These are phyloP conservation scores for Coemansia sp. DNA, from an alignment of 192 early-diverging fungal genomes.

Conservation along the genomic window DNA sequence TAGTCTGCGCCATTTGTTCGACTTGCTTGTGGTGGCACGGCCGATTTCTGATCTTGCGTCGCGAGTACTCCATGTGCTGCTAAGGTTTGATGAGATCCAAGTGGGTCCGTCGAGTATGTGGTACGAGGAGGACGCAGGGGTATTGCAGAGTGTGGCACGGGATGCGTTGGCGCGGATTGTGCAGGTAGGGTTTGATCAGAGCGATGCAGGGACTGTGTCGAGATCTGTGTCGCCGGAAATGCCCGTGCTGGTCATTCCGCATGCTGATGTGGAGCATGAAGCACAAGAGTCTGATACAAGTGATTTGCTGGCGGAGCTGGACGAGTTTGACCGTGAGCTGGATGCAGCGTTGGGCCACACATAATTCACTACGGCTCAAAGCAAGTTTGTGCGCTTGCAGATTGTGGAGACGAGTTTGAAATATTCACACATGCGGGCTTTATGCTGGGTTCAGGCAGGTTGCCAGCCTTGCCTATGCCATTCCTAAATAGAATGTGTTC, in stretches of 20 bases:
- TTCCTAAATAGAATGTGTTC: too few relatives aligned
- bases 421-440: too few relatives aligned
- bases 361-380: not conserved
- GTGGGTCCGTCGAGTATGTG: slow-evolving; percentile 2
- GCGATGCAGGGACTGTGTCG: not conserved
- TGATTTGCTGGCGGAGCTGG: slow-evolving; percentile 44
- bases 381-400: too few relatives aligned
- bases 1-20: slow-evolving; percentile 33
- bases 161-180: slow-evolving; percentile 28
- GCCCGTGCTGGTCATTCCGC: slow-evolving; percentile 33
- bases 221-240: slow-evolving; percentile 41
- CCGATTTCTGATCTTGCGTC: slow-evolving; percentile 41
- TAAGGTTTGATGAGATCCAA: slow-evolving; percentile 34
- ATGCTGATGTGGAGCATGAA: slow-evolving; percentile 1
- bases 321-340: slow-evolving; percentile 49
- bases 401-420: too few relatives aligned
- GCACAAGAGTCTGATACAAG: slow-evolving; percentile 2
- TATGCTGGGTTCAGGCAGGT: too few relatives aligned
- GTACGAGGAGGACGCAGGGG: slow-evolving; percentile 34
- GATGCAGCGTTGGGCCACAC: slow-evolving; percentile 26
- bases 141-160: slow-evolving; percentile 22
- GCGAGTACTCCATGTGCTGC: slow-evolving; percentile 30
- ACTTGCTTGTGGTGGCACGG: slow-evolving; percentile 32
- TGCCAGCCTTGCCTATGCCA: too few relatives aligned
- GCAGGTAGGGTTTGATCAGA: slow-evolving; percentile 12